Conservation (phyloP, 805 yeast genomes). For the Wickerhamiella allomyrinae region DNA sequence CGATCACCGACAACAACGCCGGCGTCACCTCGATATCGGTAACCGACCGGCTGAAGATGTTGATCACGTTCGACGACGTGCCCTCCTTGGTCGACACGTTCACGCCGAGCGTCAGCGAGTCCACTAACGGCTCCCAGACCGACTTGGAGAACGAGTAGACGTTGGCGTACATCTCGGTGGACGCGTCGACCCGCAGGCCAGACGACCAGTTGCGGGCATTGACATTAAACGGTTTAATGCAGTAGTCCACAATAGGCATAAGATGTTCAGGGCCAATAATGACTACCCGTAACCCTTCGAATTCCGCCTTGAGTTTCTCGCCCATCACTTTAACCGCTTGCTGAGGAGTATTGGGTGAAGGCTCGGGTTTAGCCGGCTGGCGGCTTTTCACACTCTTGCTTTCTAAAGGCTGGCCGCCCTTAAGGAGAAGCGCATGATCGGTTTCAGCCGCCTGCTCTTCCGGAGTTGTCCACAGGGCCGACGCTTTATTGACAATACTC, state of each 20-base stretch:
- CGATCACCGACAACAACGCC: slow-evolving; percentile 59
- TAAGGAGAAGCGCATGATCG: slow-evolving; percentile 5
- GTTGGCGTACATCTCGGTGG: slow-evolving; percentile 52
- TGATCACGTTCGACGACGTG: slow-evolving; percentile 40
- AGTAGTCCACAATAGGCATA: slow-evolving; percentile 70
- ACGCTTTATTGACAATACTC: slow-evolving; percentile 57
- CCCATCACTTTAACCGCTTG: slow-evolving; percentile 28
- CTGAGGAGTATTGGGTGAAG: neutral
- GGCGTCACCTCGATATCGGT: slow-evolving; percentile 76
- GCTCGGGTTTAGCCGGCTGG: slow-evolving; percentile 5
- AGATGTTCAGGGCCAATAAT: slow-evolving; percentile 85
- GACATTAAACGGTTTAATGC: slow-evolving; percentile 52
- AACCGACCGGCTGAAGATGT: slow-evolving; percentile 56
- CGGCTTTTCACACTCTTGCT: slow-evolving; percentile 8
- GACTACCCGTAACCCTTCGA: slow-evolving; percentile 69
- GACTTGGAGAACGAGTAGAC: slow-evolving; percentile 80
- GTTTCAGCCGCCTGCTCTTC: neutral
- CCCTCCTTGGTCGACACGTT: slow-evolving; percentile 40
- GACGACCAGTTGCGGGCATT: slow-evolving; percentile 76
- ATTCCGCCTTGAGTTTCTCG: slow-evolving; percentile 49
- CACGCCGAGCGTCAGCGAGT: slow-evolving; percentile 69
- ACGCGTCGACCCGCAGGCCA: slow-evolving; percentile 54
- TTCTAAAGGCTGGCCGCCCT: neutral
- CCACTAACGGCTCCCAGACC: slow-evolving; percentile 89
- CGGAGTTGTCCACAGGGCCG: slow-evolving; percentile 14